Base-by-base conservation (phyloP, 2,329 filamentous ascomycete species). In the Fusarium mundagurra region DNA sequence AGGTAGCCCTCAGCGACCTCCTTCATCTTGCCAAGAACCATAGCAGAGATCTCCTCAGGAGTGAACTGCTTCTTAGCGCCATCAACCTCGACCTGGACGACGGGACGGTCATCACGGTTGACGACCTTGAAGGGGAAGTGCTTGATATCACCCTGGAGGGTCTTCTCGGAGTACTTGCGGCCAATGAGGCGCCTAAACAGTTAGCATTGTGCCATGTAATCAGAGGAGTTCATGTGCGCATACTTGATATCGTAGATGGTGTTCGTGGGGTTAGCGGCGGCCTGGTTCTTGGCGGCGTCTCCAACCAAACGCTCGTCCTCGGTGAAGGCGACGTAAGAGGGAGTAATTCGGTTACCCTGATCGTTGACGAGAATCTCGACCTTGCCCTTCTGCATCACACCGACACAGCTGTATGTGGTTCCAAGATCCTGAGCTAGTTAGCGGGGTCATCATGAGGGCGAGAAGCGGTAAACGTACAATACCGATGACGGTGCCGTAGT, bases 231-330 rank as follows among this genome's bases (percentile, higher is more conserved):
- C n/a, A 47, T 31, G 39, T n/a, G n/a, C 58, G 87, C 92, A 90
- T 85, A 95, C 93, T 96, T 96, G 86, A 95, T 88, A 81, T 96
- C 93, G 81, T 88, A 96, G 82, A 96, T 89, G 61, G 93, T 96
- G 81, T 92, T 90, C 78, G 81, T 85, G 51, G 93, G 94, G 89
- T 96, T 96, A 64, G 91, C 85, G 73, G 93, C 92, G 82, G 93
- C 95, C 89, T 97, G 95, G 88, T 97, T 97, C 92, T 98, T 98
- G 81, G 95, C 95, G 81, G 96, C 94, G 85, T 99, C 96, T 89
- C 96, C 96, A 78, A 99, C 95, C 77, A 99, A 89, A 83, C 96
- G 92, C 87, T 98, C 96, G 75, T 98, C 95, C 80, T 98, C 95
- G 85, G 95, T 98, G 85, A 97, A 98, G 81, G 94, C 95, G 83